These are phyloP conservation scores for Aphanoascus verrucosus DNA, from an alignment of 2,329 filamentous ascomycete species.

Conservation along the genomic window DNA sequence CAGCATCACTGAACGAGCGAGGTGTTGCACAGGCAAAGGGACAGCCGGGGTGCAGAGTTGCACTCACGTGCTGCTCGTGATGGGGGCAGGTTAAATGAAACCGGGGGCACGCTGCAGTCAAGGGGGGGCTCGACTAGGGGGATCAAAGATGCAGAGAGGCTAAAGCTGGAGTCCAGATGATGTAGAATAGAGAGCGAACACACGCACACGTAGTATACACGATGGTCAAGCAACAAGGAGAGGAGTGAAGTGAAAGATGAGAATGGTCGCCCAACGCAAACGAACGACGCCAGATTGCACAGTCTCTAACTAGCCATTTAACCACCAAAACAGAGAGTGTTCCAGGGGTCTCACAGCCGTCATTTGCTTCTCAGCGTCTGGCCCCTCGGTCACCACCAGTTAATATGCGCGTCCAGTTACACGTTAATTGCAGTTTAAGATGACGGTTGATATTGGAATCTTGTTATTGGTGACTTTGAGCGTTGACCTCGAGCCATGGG, in stretches of 20 bases:
- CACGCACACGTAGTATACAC: not conserved
- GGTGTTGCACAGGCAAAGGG: slow-evolving; percentile 3
- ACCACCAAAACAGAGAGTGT: slow-evolving; percentile 9
- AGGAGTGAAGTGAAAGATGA: not conserved
- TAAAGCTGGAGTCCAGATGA: not conserved
- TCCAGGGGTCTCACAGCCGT: slow-evolving; percentile 4
- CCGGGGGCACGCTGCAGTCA: not conserved
- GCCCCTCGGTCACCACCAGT: not conserved
- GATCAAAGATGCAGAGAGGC: not conserved
- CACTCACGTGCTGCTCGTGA: slow-evolving; percentile 10
- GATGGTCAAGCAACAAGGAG: not conserved
- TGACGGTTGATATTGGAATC: not conserved
- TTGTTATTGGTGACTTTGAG: too few species aligned
- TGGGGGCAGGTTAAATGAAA: slow-evolving; percentile 6
- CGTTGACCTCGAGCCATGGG: not conserved
- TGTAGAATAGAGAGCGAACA: not conserved
- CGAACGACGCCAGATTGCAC: slow-evolving; percentile 1
- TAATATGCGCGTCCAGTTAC: not conserved
- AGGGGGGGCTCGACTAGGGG: not conserved
- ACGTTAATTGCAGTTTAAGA: not conserved
- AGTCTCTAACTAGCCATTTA: slow-evolving; percentile 5
- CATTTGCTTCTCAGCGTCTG: too few species aligned
- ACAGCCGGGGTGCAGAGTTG: not conserved
- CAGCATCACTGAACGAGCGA: slow-evolving; percentile 4
- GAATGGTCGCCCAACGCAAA: not conserved